Base-by-base conservation (phyloP, 106 monocot species). In the Phalaenopsis aphrodite region DNA sequence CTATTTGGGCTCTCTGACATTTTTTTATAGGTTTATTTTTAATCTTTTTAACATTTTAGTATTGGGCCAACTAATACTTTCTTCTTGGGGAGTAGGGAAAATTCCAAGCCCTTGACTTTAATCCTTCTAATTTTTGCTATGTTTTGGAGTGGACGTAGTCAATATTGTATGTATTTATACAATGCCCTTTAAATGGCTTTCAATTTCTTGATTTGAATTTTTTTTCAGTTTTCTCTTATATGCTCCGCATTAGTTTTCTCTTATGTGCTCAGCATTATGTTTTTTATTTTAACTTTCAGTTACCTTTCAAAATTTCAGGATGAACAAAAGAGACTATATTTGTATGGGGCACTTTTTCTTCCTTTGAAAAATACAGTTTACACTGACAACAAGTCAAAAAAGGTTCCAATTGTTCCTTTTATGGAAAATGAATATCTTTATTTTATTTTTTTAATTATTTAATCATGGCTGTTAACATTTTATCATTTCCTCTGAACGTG, bases 311-410 rank as follows among this genome's bases (percentile, higher is more conserved):
- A 16, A 56, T 78, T 23, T 56, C 83, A 94, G 94, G 89, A 85
- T 71, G 92, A 99, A 47, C 89, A 94, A 24, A 82, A 85, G 9
- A 91, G 88, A 73, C 87, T 93, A 67, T 99, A 80, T 78, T 88
- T 99, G 36, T 99, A 99, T 85, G 88, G 81, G 18, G 77, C 88
- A 77, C 72, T 99, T 46, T 87, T 99, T 81, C 77, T 91, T 87
- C 94, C 94, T 9, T 56, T 99, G 36, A 92, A 89, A 81, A 87
- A 75, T 67, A 86, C 45, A 5, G 49, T 78, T 5, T 94, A 91
- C 80, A 75, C 30, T 24, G 94, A 94, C 46, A 94, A 80, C 41
- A 98, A 92, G 83, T 84, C 76, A 11, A 99, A 93, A 85, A 85
- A 87, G 94, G 94, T 94, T 82, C 8, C 1, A 64, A 14, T 6